Evolutionary conservation across 1,139 yeast species (phyloP).

Genomic region (Yamadazyma pseudoaaseri): DNA sequence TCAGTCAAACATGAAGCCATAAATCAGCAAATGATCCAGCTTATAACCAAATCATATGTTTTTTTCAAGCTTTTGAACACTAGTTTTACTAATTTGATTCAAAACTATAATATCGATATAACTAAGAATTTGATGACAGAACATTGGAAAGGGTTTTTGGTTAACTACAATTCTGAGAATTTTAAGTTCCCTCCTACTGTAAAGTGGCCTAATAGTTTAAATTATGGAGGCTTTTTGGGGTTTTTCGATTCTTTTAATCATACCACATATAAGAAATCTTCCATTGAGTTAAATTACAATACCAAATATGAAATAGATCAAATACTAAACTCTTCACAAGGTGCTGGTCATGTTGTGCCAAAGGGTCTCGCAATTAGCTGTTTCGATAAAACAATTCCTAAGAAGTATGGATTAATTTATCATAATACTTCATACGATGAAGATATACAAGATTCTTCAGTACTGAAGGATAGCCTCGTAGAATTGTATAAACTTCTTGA

Average conservation of each 20-base stretch:
- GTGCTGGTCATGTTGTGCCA: slow-evolving; percentile 11
- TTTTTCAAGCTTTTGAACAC: slow-evolving; percentile 30
- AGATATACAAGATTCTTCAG: slow-evolving; percentile 5
- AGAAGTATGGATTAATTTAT: slow-evolving; percentile 35
- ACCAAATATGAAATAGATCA: slow-evolving; percentile 20
- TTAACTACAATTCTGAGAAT: slow-evolving; percentile 25
- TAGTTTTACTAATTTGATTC: slow-evolving; percentile 19
- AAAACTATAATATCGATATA: slow-evolving; percentile 17
- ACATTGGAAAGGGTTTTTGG: slow-evolving; percentile 33
- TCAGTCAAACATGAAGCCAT: slow-evolving; percentile 22
- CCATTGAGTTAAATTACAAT: slow-evolving; percentile 21
- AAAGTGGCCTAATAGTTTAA: slow-evolving; percentile 39
- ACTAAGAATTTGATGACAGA: slow-evolving; percentile 19
- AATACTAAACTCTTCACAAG: slow-evolving; percentile 7
- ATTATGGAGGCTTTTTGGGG: slow-evolving; percentile 38
- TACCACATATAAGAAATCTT: slow-evolving; percentile 28
- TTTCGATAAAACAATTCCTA: slow-evolving; percentile 24
- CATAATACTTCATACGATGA: slow-evolving; percentile 13
- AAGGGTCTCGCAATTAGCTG: slow-evolving; percentile 29
- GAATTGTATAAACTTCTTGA: slow-evolving; percentile 35
- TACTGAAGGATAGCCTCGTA: slow-evolving; percentile 18
- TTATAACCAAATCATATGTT: slow-evolving; percentile 23
- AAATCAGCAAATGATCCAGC: slow-evolving; percentile 25
- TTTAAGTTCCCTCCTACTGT: slow-evolving; percentile 23
- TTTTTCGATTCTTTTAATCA: slow-evolving; percentile 18